A percentile compares a stretch with the other conserved stretches of the same genome.
These are phyloP conservation scores for Fusarium sp. DNA, from an alignment of 2,329 filamentous ascomycete genomes.

Conservation along the genomic window DNA sequence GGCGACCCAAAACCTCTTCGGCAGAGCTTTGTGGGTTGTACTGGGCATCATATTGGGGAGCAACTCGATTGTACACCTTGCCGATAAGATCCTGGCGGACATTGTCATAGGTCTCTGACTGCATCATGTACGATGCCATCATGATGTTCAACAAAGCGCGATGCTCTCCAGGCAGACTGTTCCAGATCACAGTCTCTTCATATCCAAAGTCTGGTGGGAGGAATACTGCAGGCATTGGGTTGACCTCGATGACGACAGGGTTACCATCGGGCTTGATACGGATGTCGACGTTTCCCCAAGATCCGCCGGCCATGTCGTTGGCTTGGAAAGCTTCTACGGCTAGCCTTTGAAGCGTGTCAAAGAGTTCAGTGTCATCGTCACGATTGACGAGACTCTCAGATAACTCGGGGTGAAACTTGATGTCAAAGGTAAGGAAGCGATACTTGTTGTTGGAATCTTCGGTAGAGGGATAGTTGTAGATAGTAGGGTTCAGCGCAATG, in stretches of 20 bases:
- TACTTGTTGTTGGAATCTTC: background rate
- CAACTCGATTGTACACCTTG: background rate
- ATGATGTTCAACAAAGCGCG: background rate
- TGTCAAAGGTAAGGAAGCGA: background rate
- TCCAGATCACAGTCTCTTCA: background rate
- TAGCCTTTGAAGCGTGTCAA: background rate
- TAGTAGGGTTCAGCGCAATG: background rate
- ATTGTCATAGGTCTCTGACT: background rate
- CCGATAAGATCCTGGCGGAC: background rate
- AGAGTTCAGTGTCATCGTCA: background rate
- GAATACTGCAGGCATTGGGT: background rate
- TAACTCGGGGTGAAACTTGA: background rate
- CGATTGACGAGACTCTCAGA: background rate
- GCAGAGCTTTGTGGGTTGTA: background rate
- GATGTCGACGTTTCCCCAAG: slow-evolving; percentile 1
- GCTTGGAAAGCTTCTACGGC: background rate
- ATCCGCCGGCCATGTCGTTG: background rate
- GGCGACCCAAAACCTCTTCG: background rate
- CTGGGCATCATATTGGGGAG: background rate
- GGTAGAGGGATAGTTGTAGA: background rate
- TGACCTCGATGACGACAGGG: background rate
- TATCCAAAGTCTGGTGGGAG: background rate
- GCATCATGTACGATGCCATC: background rate
- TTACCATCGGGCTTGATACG: background rate
- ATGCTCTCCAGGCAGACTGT: background rate